These are phyloP conservation scores for Globisporangium irregulare DNA, from an alignment of 352 stramenopile genomes.

Conservation along the genomic window DNA sequence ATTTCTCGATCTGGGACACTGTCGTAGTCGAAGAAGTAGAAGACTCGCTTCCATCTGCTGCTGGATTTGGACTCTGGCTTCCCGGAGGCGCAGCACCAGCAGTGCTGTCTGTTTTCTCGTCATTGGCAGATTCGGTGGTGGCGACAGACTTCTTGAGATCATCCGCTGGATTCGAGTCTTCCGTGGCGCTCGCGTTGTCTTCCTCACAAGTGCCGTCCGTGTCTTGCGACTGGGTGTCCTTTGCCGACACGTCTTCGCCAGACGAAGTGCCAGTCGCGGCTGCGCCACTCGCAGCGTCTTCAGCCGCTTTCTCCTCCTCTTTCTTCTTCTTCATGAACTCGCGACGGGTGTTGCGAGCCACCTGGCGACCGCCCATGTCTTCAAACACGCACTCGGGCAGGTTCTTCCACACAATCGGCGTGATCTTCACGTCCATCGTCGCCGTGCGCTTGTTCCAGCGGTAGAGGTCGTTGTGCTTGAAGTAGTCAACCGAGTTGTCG, in stretches of 20 bases:
- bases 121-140: not conserved
- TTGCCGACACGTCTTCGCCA: slow-evolving; percentile 43
- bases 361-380: slow-evolving; percentile 70
- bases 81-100: not conserved
- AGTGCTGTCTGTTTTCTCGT: not conserved
- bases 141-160: not conserved
- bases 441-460: slow-evolving; percentile 86
- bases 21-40: slow-evolving; percentile 10
- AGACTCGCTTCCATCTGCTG: slow-evolving; percentile 26
- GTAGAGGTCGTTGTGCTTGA: slow-evolving; percentile 88
- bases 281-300: slow-evolving; percentile 29
- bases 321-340: slow-evolving; percentile 88
- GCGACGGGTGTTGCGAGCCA: slow-evolving; percentile 54
- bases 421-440: slow-evolving; percentile 86
- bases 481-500: slow-evolving; percentile 84
- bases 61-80: slow-evolving; percentile 39
- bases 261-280: slow-evolving; percentile 29
- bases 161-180: slow-evolving; percentile 32
- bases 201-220: slow-evolving; percentile 46
- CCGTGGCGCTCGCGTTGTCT: slow-evolving; percentile 34
- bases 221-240: slow-evolving; percentile 57
- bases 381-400: slow-evolving; percentile 84
- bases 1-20: not conserved
- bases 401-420: slow-evolving; percentile 83
- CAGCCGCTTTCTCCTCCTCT: slow-evolving; percentile 72